A percentile compares a stretch with the other conserved stretches of the same genome.
Evolutionary conservation across 2,329 filamentous ascomycete species (phyloP).

Genomic region (Pochonia chlamydosporia): DNA sequence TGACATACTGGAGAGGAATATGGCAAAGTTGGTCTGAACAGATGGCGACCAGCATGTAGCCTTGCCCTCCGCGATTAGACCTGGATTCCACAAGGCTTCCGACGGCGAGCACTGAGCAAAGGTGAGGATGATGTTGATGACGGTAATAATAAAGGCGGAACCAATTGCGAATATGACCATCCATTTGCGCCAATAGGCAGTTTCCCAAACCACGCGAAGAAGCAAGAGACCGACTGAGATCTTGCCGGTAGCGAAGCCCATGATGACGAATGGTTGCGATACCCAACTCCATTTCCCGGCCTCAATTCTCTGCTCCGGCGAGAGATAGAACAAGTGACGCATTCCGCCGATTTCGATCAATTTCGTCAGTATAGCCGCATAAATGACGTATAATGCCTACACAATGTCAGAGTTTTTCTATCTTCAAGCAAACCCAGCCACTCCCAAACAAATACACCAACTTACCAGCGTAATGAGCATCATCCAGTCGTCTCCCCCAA

Average conservation of each 20-base stretch:
- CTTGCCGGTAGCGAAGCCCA: constrained; percentile 8
- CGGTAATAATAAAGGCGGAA: background rate
- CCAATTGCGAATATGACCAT: background rate
- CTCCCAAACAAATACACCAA: no score
- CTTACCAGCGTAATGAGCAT: constrained; percentile 8
- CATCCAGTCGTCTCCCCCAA: constrained; percentile 5
- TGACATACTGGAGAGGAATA: constrained; percentile 7
- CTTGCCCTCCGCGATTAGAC: background rate
- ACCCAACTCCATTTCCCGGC: constrained; percentile 4
- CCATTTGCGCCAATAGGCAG: constrained; percentile 8
- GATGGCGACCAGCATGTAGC: constrained; percentile 1
- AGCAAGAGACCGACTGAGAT: constrained; percentile 6
- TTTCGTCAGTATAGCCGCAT: background rate
- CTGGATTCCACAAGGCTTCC: constrained; percentile 3
- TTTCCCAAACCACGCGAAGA: constrained; percentile 4
- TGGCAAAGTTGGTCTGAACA: background rate
- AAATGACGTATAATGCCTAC: constrained; percentile 3
- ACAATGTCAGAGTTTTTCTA: background rate
- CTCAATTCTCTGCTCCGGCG: background rate
- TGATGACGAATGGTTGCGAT: constrained; percentile 5
- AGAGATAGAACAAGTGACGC: background rate
- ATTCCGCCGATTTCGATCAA: background rate
- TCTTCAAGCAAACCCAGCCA: no score
- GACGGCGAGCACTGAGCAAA: constrained; percentile 6
- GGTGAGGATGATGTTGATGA: constrained; percentile 2